Base-by-base conservation (phyloP, 495 filamentous ascomycete genomes). In the Corynascus novoguineensis region DNA sequence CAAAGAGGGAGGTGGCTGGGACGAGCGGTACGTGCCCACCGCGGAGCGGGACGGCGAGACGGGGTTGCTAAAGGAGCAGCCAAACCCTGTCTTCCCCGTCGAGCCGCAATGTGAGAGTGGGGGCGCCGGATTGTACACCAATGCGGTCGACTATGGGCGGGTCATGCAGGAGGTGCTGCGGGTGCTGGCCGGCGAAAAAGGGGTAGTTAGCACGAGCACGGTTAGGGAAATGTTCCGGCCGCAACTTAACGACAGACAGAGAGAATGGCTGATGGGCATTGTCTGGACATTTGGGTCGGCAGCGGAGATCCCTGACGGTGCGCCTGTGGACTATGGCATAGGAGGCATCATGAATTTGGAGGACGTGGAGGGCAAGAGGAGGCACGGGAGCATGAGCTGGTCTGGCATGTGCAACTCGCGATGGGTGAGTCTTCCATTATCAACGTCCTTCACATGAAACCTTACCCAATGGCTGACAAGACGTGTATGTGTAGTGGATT, bases 141-240 rank as follows among this genome's bases (percentile, higher is more conserved):
- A 72, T 0, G 74, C 77, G 5, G 60, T 41, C 14, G 78, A 78
- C 47, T 83, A 78, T 54, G 61, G 72, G 25, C 81, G 76, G 58
- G 61, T 85, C 10, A 64, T 85, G 47, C 72, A 68, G 17, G 74
- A 71, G 17, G 8, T 84, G 40, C 60, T 86, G 35, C 34, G 46
- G 29, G 55, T 52, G 19, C 17, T 21, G 14, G 35, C 28, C 3
- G 58, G 47, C 3, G 38, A 60, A 0, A 38, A 21, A 15, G 60
- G 51, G 10, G 7, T 68, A 4, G 29, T 71, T 37, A 57, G 41
- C 9, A 55, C 47, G 49, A 60, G 64, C 29, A 78, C 73, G 17
- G 72, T 75, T 15, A 71, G 76, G 7, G 64, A 72, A 57, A 79
- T 86, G 69, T 84, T 85, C 62, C 57, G 65, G 22, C 70, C 78